A percentile compares a stretch with the other conserved stretches of the same genome.
phyloP scores from a whole-genome alignment of 176 grass and related monocot species.

The Tillandsia leiboldiana region DNA sequence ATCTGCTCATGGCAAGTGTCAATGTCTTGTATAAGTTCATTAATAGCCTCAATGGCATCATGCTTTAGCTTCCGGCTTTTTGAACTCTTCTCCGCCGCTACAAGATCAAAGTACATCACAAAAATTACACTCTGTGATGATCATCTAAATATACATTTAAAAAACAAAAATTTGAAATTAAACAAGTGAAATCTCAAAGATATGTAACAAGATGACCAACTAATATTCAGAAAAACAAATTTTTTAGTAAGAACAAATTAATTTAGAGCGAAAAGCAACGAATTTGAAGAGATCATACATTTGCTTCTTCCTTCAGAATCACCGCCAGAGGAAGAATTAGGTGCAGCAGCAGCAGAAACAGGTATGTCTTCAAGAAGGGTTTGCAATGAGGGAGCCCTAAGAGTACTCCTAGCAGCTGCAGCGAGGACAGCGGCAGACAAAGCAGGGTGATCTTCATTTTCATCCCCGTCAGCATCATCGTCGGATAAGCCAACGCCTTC shows the following conservation, averaged over 20 bases:
- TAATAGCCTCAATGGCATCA: conserved; percentile 88
- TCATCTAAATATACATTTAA: no score
- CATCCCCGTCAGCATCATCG: conserved; percentile 60
- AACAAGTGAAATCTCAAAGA: neutral
- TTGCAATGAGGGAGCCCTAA: conserved; percentile 86
- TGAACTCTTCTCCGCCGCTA: conserved; percentile 66
- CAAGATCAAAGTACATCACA: conserved; percentile 19
- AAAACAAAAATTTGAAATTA: neutral
- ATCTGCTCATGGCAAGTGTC: conserved; percentile 83
- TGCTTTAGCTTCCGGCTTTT: conserved; percentile 79
- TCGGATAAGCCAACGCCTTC: conserved; percentile 61
- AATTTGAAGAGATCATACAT: conserved; percentile 38
- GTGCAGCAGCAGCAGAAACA: conserved; percentile 34
- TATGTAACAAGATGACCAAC: neutral
- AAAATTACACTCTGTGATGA: neutral
- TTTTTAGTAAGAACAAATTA: neutral
- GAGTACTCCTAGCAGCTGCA: conserved; percentile 81
- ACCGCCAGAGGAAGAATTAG: conserved; percentile 43
- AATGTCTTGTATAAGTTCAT: conserved; percentile 87
- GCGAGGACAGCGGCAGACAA: conserved; percentile 81
- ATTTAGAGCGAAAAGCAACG: neutral
- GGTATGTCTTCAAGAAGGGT: conserved; percentile 90
- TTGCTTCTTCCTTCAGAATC: conserved; percentile 94
- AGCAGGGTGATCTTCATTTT: conserved; percentile 44
- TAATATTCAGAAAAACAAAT: conserved; percentile 1